Percentiles rank a stretch among this genome's conserved stretches.
Conservation (phyloP, 1,284 basidiomycete species). For the Rhizopogon hawkerae region DNA sequence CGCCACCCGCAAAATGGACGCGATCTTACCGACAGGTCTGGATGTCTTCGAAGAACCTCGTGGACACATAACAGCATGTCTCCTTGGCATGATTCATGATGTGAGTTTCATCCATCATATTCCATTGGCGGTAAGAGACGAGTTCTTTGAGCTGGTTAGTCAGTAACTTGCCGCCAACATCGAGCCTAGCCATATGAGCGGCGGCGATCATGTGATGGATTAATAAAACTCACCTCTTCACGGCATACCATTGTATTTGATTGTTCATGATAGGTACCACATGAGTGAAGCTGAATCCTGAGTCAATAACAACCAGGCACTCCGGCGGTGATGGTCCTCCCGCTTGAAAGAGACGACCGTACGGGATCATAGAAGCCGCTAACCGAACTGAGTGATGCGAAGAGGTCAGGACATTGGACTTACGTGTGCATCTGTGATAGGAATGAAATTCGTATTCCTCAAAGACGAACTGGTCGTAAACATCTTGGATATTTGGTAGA, state of each 20-base stretch:
- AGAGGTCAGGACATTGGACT: constrained; percentile 26
- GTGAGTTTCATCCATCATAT: constrained; percentile 95
- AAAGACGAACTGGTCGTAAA: constrained; percentile 90
- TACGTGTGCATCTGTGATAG: constrained; percentile 76
- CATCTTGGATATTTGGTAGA: constrained; percentile 81
- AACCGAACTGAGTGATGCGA: constrained; percentile 15
- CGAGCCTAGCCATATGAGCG: constrained; percentile 51
- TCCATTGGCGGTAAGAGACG: constrained; percentile 92
- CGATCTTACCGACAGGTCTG: constrained; percentile 68
- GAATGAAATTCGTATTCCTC: constrained; percentile 92
- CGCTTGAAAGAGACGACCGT: constrained; percentile 53
- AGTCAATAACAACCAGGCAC: constrained; percentile 78
- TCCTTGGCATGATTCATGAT: constrained; percentile 91
- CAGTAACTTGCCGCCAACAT: constrained; percentile 88
- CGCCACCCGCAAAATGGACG: constrained; percentile 12
- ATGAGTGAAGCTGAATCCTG: constrained; percentile 90
- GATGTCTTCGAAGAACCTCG: constrained; percentile 64
- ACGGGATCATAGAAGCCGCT: constrained; percentile 75
- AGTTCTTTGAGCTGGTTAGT: constrained; percentile 94
- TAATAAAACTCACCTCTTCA: constrained; percentile 56
- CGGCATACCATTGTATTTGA: constrained; percentile 68
- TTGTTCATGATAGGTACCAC: constrained; percentile 78
- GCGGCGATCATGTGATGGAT: constrained; percentile 14
- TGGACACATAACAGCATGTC: constrained; percentile 80
- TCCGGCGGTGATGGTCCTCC: constrained; percentile 50